phyloP scores from a whole-genome alignment of 2,329 filamentous ascomycete genomes.

The Diaporthe capsici region DNA sequence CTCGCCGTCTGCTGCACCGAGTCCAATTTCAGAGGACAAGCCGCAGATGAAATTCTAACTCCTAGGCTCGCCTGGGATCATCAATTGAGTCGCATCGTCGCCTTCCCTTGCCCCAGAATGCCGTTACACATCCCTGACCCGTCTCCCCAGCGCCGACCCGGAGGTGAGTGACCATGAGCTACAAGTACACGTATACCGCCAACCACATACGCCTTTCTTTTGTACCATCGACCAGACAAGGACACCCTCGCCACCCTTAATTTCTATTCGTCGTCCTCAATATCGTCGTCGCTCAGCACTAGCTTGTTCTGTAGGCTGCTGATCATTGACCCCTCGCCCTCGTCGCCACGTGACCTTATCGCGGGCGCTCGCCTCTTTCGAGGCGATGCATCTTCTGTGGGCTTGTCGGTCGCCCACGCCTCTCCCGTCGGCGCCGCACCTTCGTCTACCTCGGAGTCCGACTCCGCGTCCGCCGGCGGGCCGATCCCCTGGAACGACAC shows the following conservation, averaged over 20 bases:
- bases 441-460: slow-evolving; percentile 61
- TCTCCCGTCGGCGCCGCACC: slow-evolving; percentile 55
- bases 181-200: slow-evolving; percentile 3
- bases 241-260: neutral
- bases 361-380: slow-evolving; percentile 59
- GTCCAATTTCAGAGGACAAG: neutral
- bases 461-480: slow-evolving; percentile 55
- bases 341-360: slow-evolving; percentile 46
- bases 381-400: slow-evolving; percentile 67
- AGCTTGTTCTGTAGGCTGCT: slow-evolving; percentile 71
- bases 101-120: neutral
- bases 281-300: slow-evolving; percentile 86
- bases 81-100: neutral
- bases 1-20: neutral
- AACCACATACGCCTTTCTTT: neutral
- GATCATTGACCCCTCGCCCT: slow-evolving; percentile 49
- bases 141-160: neutral
- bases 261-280: slow-evolving; percentile 73
- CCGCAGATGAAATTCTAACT: neutral
- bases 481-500: slow-evolving; percentile 75
- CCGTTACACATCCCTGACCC: neutral
- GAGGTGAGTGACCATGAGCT: neutral
- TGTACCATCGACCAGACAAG: neutral
- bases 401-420: slow-evolving; percentile 74
- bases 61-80: neutral